Evolutionary conservation across 106 monocot genomes (phyloP), one percentile per base, ranked within the genome.

Genomic region (Ottelia alismoides): DNA sequence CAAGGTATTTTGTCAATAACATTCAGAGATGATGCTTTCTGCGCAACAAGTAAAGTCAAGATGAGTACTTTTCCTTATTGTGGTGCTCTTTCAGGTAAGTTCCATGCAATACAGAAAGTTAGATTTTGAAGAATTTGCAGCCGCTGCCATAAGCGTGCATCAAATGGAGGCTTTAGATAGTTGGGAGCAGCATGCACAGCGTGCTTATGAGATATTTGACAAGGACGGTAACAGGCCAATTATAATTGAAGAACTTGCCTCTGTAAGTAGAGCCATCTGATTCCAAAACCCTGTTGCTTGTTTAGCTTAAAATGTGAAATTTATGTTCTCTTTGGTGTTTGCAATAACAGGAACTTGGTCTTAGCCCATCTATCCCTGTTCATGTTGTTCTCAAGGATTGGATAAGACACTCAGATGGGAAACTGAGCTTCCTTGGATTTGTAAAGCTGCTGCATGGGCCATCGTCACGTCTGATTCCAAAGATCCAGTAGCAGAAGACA

Each of bases 351-450:
- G 94, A 88, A 62, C 84, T 94, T 43, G 94, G 94, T 0, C 84
- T 94, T 32, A 69, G 88, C 20, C 84, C 94, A 9, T 81, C 88
- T 2, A 79, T 94, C 11, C 78, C 94, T 0, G 73, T 88, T 55
- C 94, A 94, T 47, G 76, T 88, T n/a, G 88, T 94, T 55, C 94
- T 94, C 55, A 76, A 94, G 45, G 94, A 94, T 50, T 94, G 94
- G 94, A 88, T 94, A 31, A 65, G 88, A 51, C 94, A 88, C 51
- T 70, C 88, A 12, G 94, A 94, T 59, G 94, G 94, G 58, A 94
- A 94, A 60, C 94, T 94, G 14, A 94, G 94, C 57, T 84, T 94
- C 81, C 57, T 94, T 46, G 94, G 94, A 40, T 94, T 88, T 61
- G 64, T 94, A 54, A 94, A 84, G 55, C 84, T 94, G 60, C 77